Conservation (phyloP, 805 yeast species). For the Martiniozyma abietophila region DNA sequence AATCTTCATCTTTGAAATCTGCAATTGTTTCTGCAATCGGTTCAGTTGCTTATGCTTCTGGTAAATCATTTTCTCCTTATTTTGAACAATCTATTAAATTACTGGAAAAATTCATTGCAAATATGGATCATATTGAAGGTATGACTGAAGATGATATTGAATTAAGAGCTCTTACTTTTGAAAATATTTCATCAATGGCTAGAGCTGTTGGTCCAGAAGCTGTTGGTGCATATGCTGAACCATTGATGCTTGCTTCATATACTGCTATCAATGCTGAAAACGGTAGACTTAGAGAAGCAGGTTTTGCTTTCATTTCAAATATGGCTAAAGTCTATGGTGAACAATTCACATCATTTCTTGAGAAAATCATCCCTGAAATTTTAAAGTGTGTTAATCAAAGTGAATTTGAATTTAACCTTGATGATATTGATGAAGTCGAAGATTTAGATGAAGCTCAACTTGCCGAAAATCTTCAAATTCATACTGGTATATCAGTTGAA, state of each 20-base stretch:
- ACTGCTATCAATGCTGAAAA: conserved; percentile 66
- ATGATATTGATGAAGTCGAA: conserved; percentile 40
- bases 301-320: conserved; percentile 85
- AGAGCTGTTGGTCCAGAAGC: conserved; percentile 91
- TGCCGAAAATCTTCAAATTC: conserved; percentile 70
- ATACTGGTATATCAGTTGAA: conserved; percentile 92
- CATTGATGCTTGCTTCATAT: conserved; percentile 82
- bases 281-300: conserved; percentile 87
- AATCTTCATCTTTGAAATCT: conserved; percentile 63
- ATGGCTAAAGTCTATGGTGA: conserved; percentile 92
- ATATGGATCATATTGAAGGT: conserved; percentile 58
- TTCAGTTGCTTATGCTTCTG: conserved; percentile 93
- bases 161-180: conserved; percentile 85
- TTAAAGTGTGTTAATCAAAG: conserved; percentile 77
- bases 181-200: conserved; percentile 90
- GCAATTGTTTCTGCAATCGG: conserved; percentile 93
- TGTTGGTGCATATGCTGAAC: conserved; percentile 78
- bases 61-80: conserved; percentile 78
- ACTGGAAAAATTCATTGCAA: conserved; percentile 72
- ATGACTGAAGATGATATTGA: conserved; percentile 84
- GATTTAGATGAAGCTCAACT: conserved; percentile 48
- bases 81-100: conserved; percentile 72
- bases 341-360: conserved; percentile 81
- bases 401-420: conserved; percentile 60
- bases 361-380: conserved; percentile 73